These are phyloP conservation scores for Plantago elongata DNA, from an alignment of 257 asterid species.

Conservation along the genomic window DNA sequence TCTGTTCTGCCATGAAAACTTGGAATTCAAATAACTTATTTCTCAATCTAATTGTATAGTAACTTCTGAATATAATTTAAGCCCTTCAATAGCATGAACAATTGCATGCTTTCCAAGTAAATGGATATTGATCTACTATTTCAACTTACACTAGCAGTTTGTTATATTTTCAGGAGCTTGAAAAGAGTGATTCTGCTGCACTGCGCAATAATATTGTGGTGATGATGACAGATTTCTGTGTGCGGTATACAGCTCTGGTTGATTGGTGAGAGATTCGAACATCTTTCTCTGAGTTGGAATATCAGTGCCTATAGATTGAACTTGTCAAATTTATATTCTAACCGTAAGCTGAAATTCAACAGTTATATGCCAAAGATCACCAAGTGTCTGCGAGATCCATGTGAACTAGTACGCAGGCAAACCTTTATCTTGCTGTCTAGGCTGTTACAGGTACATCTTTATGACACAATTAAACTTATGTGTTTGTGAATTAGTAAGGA, in stretches of 20 bases:
- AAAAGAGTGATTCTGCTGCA: constrained; percentile 75
- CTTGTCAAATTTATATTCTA: constrained; percentile 11
- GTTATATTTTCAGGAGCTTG: constrained; percentile 65
- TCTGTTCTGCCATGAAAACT: constrained; percentile 8
- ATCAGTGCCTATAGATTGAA: background rate
- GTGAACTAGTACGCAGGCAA: constrained; percentile 90
- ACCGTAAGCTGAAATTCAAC: constrained; percentile 13
- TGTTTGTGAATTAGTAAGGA: constrained; percentile 10
- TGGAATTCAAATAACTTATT: constrained; percentile 7
- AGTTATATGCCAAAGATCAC: constrained; percentile 87
- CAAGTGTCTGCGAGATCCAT: constrained; percentile 81
- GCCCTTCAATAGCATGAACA: background rate
- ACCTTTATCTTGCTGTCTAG: constrained; percentile 84
- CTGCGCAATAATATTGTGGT: constrained; percentile 83
- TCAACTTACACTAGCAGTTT: background rate
- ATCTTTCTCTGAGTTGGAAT: constrained; percentile 9
- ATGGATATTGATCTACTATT: background rate
- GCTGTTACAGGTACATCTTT: constrained; percentile 67
- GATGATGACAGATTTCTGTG: constrained; percentile 93
- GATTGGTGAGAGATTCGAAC: constrained; percentile 64
- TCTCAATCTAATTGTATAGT: constrained; percentile 4
- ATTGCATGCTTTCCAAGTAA: background rate
- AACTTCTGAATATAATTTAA: background rate
- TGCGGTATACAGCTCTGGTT: constrained; percentile 85
- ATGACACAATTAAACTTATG: constrained; percentile 6